Conservation (phyloP, 306 rosid species). For the Lathyrus sativus region DNA sequence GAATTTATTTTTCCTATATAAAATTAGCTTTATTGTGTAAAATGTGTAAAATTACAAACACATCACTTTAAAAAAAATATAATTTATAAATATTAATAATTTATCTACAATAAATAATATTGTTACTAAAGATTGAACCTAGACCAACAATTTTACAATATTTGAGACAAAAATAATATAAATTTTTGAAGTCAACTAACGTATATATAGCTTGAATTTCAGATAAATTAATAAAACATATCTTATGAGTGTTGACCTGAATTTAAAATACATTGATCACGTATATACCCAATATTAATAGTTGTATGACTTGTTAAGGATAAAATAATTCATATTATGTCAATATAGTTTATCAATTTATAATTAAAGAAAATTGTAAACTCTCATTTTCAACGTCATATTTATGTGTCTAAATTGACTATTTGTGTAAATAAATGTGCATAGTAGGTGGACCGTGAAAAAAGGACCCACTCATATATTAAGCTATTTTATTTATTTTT, state of each 20-base stretch:
- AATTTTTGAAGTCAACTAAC: neutral
- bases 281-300: neutral
- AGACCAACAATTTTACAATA: too few relatives aligned
- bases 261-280: neutral
- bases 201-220: neutral
- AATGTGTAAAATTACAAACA: too few relatives aligned
- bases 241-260: neutral
- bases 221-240: constrained; percentile 13
- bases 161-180: too few relatives aligned
- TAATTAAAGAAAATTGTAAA: neutral
- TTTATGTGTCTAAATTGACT: neutral
- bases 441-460: neutral
- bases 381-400: neutral
- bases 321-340: constrained; percentile 13
- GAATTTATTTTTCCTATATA: too few relatives aligned
- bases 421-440: neutral
- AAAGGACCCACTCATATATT: neutral
- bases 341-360: neutral
- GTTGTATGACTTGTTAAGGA: neutral
- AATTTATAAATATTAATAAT: too few relatives aligned
- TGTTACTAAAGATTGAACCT: too few relatives aligned
- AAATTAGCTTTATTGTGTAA: too few relatives aligned
- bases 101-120: too few relatives aligned
- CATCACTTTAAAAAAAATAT: too few relatives aligned
- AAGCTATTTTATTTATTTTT: too few relatives aligned